Percentiles rank a stretch among this genome's conserved stretches.
Evolutionary conservation across 345 rosid genomes (phyloP).

Genomic region (Rhodamnia argentea): DNA sequence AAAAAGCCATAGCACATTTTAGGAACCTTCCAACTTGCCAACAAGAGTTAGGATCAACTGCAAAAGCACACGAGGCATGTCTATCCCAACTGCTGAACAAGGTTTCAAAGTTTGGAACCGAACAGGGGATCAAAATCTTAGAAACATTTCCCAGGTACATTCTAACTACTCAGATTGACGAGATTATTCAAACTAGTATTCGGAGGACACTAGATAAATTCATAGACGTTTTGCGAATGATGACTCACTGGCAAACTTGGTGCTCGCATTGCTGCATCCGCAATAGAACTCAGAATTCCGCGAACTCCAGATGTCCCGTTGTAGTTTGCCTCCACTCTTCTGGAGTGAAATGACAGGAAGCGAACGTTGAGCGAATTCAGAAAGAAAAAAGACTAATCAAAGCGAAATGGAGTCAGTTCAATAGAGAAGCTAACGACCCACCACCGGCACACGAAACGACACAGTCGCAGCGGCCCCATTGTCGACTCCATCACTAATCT

Average conservation of each 20-base stretch:
- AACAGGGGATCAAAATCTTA: neutral
- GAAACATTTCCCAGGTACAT: neutral
- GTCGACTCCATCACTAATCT: slow-evolving; percentile 8
- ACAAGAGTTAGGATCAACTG: neutral
- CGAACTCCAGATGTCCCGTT: slow-evolving; percentile 79
- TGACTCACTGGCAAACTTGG: slow-evolving; percentile 45
- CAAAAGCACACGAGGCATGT: neutral
- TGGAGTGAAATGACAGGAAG: slow-evolving; percentile 12
- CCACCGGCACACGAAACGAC: slow-evolving; percentile 61
- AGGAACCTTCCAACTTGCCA: neutral
- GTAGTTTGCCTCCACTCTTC: slow-evolving; percentile 54
- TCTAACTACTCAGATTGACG: neutral
- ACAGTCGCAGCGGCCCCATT: slow-evolving; percentile 17
- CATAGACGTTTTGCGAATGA: neutral
- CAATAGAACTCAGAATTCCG: slow-evolving; percentile 38
- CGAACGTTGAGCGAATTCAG: neutral
- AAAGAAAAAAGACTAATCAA: slow-evolving; percentile 1
- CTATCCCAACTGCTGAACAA: neutral
- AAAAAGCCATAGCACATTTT: neutral
- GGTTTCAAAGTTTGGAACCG: neutral
- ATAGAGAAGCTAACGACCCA: slow-evolving; percentile 25
- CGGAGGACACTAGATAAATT: neutral
- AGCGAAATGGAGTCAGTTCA: neutral
- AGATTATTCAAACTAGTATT: neutral
- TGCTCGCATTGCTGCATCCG: slow-evolving; percentile 73